Evolutionary conservation across 257 asterid genomes (phyloP).

Genomic region (Solanum sparsipilum): DNA sequence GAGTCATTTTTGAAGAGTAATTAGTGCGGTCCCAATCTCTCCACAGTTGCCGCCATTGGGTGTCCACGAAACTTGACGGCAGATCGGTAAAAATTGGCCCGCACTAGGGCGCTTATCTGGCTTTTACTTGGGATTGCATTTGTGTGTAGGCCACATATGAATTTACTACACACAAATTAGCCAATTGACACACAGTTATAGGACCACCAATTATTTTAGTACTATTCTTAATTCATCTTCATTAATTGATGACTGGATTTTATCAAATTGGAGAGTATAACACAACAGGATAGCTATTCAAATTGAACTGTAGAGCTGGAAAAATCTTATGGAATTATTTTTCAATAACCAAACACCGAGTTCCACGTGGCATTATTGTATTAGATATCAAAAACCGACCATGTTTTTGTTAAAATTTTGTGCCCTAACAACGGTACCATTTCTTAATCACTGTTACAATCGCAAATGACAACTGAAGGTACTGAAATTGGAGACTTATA

Average conservation of each 20-base stretch:
- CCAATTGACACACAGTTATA: neutral
- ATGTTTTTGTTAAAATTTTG: neutral
- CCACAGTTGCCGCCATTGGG: neutral
- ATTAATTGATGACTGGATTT: neutral
- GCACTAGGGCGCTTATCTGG: neutral
- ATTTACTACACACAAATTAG: neutral
- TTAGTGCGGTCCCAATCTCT: conserved; percentile 6
- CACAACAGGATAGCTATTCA: neutral
- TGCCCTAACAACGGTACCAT: conserved; percentile 5
- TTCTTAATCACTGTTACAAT: neutral
- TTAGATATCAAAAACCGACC: neutral
- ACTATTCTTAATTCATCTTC: neutral
- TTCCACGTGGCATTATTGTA: neutral
- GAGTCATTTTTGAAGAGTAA: neutral
- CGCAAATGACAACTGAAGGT: neutral
- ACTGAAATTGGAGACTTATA: neutral
- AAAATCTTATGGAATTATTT: neutral
- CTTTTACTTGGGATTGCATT: conserved; percentile 3
- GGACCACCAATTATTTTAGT: neutral
- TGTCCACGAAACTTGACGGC: neutral
- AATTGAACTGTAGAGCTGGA: neutral
- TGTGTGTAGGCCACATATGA: neutral
- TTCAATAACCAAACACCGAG: neutral
- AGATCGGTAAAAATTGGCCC: neutral
- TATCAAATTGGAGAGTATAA: neutral